These are phyloP conservation scores for Erigeron philadelphicus DNA, from an alignment of 140 eudicot species.

Conservation along the genomic window DNA sequence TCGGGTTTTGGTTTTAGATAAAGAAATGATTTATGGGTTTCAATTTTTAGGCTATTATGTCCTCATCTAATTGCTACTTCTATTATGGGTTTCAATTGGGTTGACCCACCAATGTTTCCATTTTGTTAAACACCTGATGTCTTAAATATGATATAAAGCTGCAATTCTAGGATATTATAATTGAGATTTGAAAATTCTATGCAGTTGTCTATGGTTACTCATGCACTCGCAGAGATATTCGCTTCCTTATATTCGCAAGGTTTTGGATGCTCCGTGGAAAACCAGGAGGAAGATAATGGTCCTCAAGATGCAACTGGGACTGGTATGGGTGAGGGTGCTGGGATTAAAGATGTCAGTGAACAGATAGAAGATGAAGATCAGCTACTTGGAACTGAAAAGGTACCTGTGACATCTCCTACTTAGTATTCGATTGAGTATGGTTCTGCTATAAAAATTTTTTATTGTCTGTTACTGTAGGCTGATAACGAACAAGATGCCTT, in stretches of 20 bases:
- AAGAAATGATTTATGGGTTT: no score
- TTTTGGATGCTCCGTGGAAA: constrained; percentile 53
- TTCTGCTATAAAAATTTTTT: neutral
- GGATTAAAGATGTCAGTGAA: constrained; percentile 82
- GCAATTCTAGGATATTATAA: neutral
- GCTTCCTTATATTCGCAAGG: constrained; percentile 75
- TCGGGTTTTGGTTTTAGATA: neutral
- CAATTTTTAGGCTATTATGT: no score
- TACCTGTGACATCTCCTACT: constrained; percentile 20
- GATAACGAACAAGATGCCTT: constrained; percentile 52
- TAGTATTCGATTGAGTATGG: neutral
- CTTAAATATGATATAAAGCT: neutral
- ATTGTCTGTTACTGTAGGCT: constrained; percentile 33
- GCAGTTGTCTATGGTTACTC: constrained; percentile 66
- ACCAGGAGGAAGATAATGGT: constrained; percentile 42
- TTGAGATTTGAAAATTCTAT: neutral
- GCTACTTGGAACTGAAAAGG: constrained; percentile 77
- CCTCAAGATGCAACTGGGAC: constrained; percentile 65
- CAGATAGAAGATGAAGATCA: constrained; percentile 93
- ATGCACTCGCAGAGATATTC: constrained; percentile 58
- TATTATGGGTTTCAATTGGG: neutral
- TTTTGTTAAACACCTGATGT: neutral
- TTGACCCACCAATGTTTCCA: neutral
- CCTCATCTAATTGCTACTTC: no score
- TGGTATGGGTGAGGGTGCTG: constrained; percentile 95